Base-by-base conservation (phyloP, 2,329 filamentous ascomycete genomes). In the Paraconiothyrium brasiliense region DNA sequence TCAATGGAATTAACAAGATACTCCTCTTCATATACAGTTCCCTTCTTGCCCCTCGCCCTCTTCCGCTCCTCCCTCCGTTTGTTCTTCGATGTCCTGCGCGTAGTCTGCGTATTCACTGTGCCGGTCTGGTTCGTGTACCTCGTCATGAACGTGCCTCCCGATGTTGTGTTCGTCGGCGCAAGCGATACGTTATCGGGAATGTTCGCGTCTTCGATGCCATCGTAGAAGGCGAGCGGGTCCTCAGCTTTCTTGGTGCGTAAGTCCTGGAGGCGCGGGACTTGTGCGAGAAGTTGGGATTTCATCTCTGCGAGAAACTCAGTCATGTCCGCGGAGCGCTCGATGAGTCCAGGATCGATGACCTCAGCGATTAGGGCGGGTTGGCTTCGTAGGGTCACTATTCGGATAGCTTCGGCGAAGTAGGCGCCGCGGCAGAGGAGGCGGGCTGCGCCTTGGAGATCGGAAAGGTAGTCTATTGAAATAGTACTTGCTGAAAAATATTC, bases 11-110 rank as follows among this genome's bases (percentile, higher is more conserved):
- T 95, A 61, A 97, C 90, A 5, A 99, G 86, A 78, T 99, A 99
- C 79, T 98, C 95, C 75, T 98, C 94, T 78, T 99, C 95, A 78
- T 99, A 99, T 5, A 99, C 92, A 16, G 92, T 97, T 11, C 95
- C 95, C 83, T 98, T 98, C 78, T 97, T 94, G 27, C 95, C 95
- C 8, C 93, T 85, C 0, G 95, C 95, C 16, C 94, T 89, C 85
- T 99, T 99, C 78, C 97, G 89, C 83, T 99, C 95, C 79, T 99
- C 95, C 22, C 93, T 86, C 27, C 90, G 85, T 56, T 93, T 89
- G 75, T 97, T 97, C 84, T 95, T 97, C 74, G 88, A 91, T 44
- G 93, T 97, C 61, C 91, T 91, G 13, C 93, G 86, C 54, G 89
- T 92, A 2, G 91, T 89, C 34, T 89, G 87, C 13, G 91, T 94